Evolutionary conservation across 768 basidiomycete genomes (phyloP).

Genomic region (Melanogaster broomeanus): DNA sequence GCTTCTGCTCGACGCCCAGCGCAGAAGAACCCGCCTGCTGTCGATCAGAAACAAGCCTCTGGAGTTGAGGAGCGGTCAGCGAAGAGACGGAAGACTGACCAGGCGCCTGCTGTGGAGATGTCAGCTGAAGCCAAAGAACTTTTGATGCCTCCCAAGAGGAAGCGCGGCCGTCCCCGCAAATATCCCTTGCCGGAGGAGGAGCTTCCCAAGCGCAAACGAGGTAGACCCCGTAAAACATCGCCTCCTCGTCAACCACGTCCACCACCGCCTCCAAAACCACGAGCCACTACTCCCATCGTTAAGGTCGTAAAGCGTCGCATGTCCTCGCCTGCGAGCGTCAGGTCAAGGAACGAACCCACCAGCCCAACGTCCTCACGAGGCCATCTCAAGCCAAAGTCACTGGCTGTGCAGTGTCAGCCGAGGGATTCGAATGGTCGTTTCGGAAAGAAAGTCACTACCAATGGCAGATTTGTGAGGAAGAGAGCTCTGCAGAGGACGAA

Average conservation of each 20-base stretch:
- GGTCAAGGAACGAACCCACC: slow-evolving; percentile 19
- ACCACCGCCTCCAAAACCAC: slow-evolving; percentile 10
- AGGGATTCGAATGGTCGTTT: slow-evolving; percentile 67
- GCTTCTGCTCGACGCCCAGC: slow-evolving; percentile 46
- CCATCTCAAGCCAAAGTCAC: slow-evolving; percentile 40
- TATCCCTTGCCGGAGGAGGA: slow-evolving; percentile 30
- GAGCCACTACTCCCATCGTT: slow-evolving; percentile 4
- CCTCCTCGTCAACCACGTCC: slow-evolving; percentile 10
- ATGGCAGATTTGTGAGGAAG: slow-evolving; percentile 45
- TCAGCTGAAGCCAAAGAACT: slow-evolving; percentile 37
- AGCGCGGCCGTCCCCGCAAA: slow-evolving; percentile 37
- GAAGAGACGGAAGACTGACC: slow-evolving; percentile 54
- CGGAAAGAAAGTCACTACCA: slow-evolving; percentile 57
- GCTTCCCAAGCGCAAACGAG: slow-evolving; percentile 36
- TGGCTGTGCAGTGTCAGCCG: slow-evolving; percentile 54
- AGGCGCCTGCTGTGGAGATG: slow-evolving; percentile 28
- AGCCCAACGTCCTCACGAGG: slow-evolving; percentile 27
- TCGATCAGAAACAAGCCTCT: slow-evolving; percentile 57
- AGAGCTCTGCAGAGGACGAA: slow-evolving; percentile 44
- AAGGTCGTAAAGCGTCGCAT: slow-evolving; percentile 11
- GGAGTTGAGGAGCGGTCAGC: slow-evolving; percentile 41
- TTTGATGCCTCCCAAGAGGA: slow-evolving; percentile 31
- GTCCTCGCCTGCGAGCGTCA: slow-evolving; percentile 21
- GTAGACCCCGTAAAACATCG: slow-evolving; percentile 35
- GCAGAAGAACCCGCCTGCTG: slow-evolving; percentile 48